Evolutionary conservation across 257 asterid species (phyloP).

Genomic region (Solanum tacnaense): DNA sequence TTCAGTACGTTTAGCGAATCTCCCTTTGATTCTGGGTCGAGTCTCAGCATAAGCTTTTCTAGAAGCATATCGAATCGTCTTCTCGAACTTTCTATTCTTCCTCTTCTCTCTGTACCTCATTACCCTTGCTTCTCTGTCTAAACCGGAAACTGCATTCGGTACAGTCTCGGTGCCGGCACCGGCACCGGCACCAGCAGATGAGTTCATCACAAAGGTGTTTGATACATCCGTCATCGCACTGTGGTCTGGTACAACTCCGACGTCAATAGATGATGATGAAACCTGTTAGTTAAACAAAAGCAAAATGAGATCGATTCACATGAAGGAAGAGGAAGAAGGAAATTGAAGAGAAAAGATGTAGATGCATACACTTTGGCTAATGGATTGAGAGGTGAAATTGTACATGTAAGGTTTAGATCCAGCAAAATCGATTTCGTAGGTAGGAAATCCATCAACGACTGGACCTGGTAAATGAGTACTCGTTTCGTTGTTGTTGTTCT

Average conservation of each 20-base stretch:
- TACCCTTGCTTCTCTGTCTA: conserved; percentile 18
- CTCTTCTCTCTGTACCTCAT: conserved; percentile 68
- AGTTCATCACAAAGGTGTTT: not conserved
- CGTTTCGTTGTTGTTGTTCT: conserved; percentile 25
- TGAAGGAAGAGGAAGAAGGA: not conserved
- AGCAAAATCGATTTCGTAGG: conserved; percentile 42
- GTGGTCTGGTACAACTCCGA: conserved; percentile 16
- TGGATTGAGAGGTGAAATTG: conserved; percentile 72
- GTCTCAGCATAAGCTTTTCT: conserved; percentile 85
- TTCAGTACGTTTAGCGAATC: conserved; percentile 66
- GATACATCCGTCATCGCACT: conserved; percentile 5
- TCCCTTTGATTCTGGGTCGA: conserved; percentile 69
- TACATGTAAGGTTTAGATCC: conserved; percentile 59
- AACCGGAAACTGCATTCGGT: conserved; percentile 9
- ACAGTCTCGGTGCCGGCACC: conserved; percentile 8
- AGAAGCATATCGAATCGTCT: conserved; percentile 72
- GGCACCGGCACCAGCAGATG: not conserved
- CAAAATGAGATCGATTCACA: not conserved
- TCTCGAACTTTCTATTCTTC: conserved; percentile 23
- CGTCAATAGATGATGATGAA: conserved; percentile 13
- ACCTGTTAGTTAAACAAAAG: not conserved
- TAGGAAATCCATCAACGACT: conserved; percentile 69
- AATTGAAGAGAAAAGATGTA: conserved; percentile 5
- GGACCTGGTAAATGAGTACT: conserved; percentile 39
- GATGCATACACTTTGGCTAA: conserved; percentile 69